Base-by-base conservation (phyloP, 306 rosid species). In the Herpetospermum pedunculosum region DNA sequence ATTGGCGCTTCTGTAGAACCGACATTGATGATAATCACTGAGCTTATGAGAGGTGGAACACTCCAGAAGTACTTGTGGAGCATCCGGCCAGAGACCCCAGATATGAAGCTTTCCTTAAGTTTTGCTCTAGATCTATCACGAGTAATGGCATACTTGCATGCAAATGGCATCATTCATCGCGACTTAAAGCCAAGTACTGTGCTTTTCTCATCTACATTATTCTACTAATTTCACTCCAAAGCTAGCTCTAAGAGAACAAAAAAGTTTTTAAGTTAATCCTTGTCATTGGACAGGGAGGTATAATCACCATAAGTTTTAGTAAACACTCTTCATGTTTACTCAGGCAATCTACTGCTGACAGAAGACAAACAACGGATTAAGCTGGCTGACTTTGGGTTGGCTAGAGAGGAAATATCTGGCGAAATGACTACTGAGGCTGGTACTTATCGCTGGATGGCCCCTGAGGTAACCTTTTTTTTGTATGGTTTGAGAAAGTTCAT, bases 371-470 rank as follows among this genome's bases (percentile, higher is more conserved):
- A 32, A 48, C 75, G 59, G 13, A 28, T 87, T 52, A 83, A 83
- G 75, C 62, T 85, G 73, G 87, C 84, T 1, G 89, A 87, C 75
- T 87, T 87, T 48, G 86, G 89, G 67, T 71, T 76, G 6, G 87
- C 89, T 25, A 79, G 89, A 72, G 85, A 83, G 80, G 80, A 76
- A 76, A 43, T 73, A 19, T 23, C 76, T 0, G 81, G 75, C 10
- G 85, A 75, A 55, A 87, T 87, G 92, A 81, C 89, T 13, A 32
- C 58, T 60, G 92, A 85, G 75, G 87, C 86, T 37, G 89, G 92
- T 50, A 87, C 85, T 41, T 85, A 85, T 77, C 80, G 89, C 12
- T 87, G 87, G 85, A 87, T 87, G 92, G 92, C 92, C 75, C 89
- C 92, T 40, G 92, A 85, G 92, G 87, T 85, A 50, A 72, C 16